These are phyloP conservation scores for Phytophthora sojae DNA, from an alignment of 352 stramenopile genomes.

Conservation along the genomic window DNA sequence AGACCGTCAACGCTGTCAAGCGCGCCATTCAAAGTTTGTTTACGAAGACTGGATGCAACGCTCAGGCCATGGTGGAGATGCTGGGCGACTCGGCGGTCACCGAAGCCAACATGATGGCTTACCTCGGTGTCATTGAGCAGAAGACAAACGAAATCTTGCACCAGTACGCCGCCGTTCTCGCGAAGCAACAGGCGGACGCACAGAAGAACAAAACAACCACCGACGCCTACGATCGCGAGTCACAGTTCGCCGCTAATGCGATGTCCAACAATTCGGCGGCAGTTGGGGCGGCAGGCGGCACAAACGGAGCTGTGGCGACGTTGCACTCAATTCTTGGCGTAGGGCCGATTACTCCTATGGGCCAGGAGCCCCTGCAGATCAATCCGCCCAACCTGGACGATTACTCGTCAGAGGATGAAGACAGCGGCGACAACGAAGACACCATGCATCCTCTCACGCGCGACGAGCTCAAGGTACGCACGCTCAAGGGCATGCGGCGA, in stretches of 20 bases:
- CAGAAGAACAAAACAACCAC: constrained; percentile 37
- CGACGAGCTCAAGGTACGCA: constrained; percentile 93
- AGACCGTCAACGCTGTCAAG: constrained; percentile 92
- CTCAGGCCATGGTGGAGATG: constrained; percentile 85
- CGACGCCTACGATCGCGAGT: constrained; percentile 56
- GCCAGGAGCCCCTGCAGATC: constrained; percentile 91
- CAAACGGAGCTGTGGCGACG: constrained; percentile 31
- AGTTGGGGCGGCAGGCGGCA: constrained; percentile 25
- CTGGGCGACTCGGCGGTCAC: constrained; percentile 90
- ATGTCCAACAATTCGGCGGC: constrained; percentile 14
- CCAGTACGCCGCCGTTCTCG: constrained; percentile 70
- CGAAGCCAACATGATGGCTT: constrained; percentile 96
- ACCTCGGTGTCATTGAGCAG: constrained; percentile 95
- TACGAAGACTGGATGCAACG: constrained; percentile 84
- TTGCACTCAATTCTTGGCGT: constrained; percentile 84
- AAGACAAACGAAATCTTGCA: constrained; percentile 94
- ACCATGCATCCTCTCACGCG: constrained; percentile 90
- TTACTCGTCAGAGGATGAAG: constrained; percentile 93
- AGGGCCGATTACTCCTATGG: constrained; percentile 90
- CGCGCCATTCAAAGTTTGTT: constrained; percentile 79
- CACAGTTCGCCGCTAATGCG: constrained; percentile 40
- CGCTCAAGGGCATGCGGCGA: constrained; percentile 82
- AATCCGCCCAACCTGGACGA: constrained; percentile 95
- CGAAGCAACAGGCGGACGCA: constrained; percentile 55
- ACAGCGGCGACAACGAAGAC: constrained; percentile 90